phyloP scores from a whole-genome alignment of 2,329 filamentous ascomycete genomes.

The Endoconidiophora laricicola region DNA sequence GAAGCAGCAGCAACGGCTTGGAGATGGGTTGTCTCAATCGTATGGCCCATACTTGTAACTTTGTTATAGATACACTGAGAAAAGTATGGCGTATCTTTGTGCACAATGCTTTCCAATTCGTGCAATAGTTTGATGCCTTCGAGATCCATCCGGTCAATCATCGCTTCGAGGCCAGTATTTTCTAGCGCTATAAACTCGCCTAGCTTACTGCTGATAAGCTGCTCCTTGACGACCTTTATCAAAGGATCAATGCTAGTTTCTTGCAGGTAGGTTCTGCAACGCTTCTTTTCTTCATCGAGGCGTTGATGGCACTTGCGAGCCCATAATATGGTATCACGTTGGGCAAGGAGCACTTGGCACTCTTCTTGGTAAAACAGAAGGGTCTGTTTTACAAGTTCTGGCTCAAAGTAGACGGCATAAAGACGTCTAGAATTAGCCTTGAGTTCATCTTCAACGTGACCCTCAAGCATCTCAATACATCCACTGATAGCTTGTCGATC shows the following conservation, averaged over 20 bases:
- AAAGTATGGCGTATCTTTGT: conserved; percentile 53
- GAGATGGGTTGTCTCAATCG: conserved; percentile 57
- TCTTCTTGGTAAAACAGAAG: conserved; percentile 59
- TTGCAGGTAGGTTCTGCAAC: conserved; percentile 71
- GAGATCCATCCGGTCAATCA: conserved; percentile 79
- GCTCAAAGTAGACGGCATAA: conserved; percentile 72
- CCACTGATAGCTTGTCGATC: conserved; percentile 68
- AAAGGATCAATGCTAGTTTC: conserved; percentile 57
- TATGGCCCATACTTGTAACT: conserved; percentile 62
- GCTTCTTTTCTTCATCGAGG: conserved; percentile 62
- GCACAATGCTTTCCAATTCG: conserved; percentile 59
- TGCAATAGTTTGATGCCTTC: conserved; percentile 72
- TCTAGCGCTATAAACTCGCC: conserved; percentile 72
- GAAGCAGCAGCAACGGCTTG: conserved; percentile 31
- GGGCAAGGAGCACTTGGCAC: conserved; percentile 54
- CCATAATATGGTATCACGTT: conserved; percentile 69
- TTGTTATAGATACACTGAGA: conserved; percentile 55
- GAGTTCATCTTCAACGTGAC: conserved; percentile 63
- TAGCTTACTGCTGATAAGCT: conserved; percentile 64
- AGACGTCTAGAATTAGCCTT: conserved; percentile 67
- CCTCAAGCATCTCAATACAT: conserved; percentile 78
- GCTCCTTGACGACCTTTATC: conserved; percentile 57
- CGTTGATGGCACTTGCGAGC: conserved; percentile 59
- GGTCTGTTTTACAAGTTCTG: conserved; percentile 55
- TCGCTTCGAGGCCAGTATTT: conserved; percentile 64